Percentiles rank a stretch among this genome's conserved stretches.
Conservation (phyloP, 2,329 filamentous ascomycete genomes). For the Cytospora piceae region DNA sequence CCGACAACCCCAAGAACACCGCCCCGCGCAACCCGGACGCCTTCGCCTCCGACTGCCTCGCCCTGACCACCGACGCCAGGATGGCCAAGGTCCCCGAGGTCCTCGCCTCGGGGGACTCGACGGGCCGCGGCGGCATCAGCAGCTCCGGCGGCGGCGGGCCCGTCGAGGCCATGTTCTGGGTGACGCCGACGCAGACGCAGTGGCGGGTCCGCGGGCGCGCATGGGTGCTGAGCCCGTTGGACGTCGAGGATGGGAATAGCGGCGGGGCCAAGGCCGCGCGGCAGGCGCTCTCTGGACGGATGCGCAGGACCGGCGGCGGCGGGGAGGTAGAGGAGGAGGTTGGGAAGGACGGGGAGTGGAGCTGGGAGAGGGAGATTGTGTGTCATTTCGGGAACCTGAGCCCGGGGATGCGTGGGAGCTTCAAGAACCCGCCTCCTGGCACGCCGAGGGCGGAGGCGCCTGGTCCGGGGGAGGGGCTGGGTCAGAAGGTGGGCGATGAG, state of each 20-base stretch:
- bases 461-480: conserved; percentile 49
- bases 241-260: conserved; percentile 56
- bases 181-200: conserved; percentile 70
- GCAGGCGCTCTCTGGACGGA: conserved; percentile 62
- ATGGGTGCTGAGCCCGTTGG: conserved; percentile 70
- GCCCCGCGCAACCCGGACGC: conserved; percentile 68
- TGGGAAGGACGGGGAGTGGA: conserved; percentile 61
- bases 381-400: conserved; percentile 89
- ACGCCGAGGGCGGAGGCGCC: conserved; percentile 58
- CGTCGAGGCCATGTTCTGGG: conserved; percentile 87
- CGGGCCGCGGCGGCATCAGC: conserved; percentile 49
- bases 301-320: conserved; percentile 55
- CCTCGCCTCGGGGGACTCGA: conserved; percentile 53
- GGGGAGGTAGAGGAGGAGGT: conserved; percentile 19
- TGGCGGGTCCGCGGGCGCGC: conserved; percentile 82
- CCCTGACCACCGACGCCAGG: conserved; percentile 84
- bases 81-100: conserved; percentile 85
- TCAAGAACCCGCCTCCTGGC: conserved; percentile 73
- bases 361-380: conserved; percentile 78
- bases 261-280: conserved; percentile 62
- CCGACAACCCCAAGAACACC: conserved; percentile 70
- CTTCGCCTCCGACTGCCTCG: conserved; percentile 77
- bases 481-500: conserved; percentile 67
- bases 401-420: conserved; percentile 77
- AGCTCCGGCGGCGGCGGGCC: conserved; percentile 67